Base-by-base conservation (phyloP, 2,329 filamentous ascomycete species). In the Talaromyces sp. region DNA sequence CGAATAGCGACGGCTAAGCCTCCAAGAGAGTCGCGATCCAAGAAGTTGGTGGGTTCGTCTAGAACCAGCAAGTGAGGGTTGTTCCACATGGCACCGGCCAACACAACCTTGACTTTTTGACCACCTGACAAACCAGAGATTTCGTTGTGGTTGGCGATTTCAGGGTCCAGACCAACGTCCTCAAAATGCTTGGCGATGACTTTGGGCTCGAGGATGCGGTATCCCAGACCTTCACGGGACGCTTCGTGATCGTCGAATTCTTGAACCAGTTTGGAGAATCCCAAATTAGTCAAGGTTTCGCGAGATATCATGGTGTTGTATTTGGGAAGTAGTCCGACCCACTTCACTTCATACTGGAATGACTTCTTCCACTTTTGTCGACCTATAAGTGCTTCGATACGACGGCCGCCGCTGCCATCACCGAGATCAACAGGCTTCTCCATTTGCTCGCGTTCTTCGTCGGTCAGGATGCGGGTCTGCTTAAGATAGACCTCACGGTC, bases 211-310 rank as follows among this genome's bases (percentile, higher is more conserved):
- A 99, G 86, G 69, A 92, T 85, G 73, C 94, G 91, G 85, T 94
- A 99, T 66, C 94, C 93, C 41, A 99, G 87, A 84, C 94, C 94
- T 78, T 99, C 94, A 71, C 94, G 90, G n/a, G 93, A 96, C 17
- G 94, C 90, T 79, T 99, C 94, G 80, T 97, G 93, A 74, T 99
- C 94, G 70, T 99, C 95, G 65, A 97, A 99, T 76, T 99, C 94
- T 74, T 99, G 94, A 50, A 99, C 84, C 64, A 97, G 82, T 81
- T 99, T 99, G 78, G 85, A 83, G 80, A 95, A 99, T 24, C 94
- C 94, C 61, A 88, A 86, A 61, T 93, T 88, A 10, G 88, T 73
- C 24, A 99, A 83, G 0, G 92, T 99, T 78, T 99, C 94, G 56
- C 94, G 90, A 4, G 92, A 96, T 68, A 99, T 88, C 80, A 92